Conservation (phyloP, 2,329 filamentous ascomycete species). For the Myriosclerotinia scirpicola region DNA sequence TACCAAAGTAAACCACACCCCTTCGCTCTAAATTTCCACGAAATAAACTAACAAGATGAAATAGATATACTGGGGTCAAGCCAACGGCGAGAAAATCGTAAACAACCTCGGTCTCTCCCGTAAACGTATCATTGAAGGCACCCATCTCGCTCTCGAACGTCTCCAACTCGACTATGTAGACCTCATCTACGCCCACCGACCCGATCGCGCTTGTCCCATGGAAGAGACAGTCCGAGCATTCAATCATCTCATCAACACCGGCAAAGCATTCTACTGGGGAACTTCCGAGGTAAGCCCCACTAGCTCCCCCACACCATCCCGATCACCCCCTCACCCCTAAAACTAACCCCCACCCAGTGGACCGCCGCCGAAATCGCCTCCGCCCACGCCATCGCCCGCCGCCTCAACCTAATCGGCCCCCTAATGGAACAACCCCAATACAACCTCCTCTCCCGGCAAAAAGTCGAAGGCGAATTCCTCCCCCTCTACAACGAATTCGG, state of each 20-base stretch:
- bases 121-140: constrained; percentile 69
- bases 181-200: constrained; percentile 67
- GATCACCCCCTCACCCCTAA: constrained; percentile 60
- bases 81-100: constrained; percentile 59
- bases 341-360: constrained; percentile 69
- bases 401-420: constrained; percentile 60
- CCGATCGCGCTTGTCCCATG: constrained; percentile 67
- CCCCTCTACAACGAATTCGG: constrained; percentile 60
- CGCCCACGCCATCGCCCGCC: constrained; percentile 61
- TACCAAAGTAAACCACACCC: constrained; percentile 48
- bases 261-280: constrained; percentile 70
- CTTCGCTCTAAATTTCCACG: neutral
- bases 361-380: constrained; percentile 63
- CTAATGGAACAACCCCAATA: constrained; percentile 67
- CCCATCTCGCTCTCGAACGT: constrained; percentile 58
- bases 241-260: constrained; percentile 66
- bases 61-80: constrained; percentile 63
- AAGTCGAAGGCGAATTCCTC: constrained; percentile 63
- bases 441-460: constrained; percentile 61
- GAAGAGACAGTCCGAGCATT: constrained; percentile 70
- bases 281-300: constrained; percentile 62
- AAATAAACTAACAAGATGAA: constrained; percentile 18
- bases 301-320: constrained; percentile 50
- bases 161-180: constrained; percentile 60
- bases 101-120: constrained; percentile 68